Evolutionary conservation across 495 filamentous ascomycete genomes (phyloP), one percentile per base, ranked within the genome.

Genomic region (Cudoniella acicularis): DNA sequence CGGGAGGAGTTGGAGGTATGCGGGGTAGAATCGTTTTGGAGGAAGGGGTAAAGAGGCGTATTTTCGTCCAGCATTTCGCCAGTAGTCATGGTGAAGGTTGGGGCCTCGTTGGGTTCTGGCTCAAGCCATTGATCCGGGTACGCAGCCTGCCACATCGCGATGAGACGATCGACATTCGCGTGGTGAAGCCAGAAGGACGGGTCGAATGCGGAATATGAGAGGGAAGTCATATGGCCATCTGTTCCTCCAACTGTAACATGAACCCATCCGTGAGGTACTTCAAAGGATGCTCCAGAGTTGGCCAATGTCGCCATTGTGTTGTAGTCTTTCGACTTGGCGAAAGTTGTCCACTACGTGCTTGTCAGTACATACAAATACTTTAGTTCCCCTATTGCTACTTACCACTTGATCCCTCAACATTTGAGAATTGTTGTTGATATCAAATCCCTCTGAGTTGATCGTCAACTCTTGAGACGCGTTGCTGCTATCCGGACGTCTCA

Each of bases 121-220:
- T 71, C 64, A 3, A 89, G 74, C 54, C 76, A 83, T 48, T 74
- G 71, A 2, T 81, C 65, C 2, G 84, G 85, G 54, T 90, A 76
- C 13, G 87, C 63, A 0, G 77, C 74, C 70, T 91, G 88, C 86
- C 87, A 92, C 41, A 91, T 79, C 9, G 89, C 80, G 60, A 87
- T 82, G 46, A 84, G 68, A 8, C 88, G 79, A 64, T 91, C 89
- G 23, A 89, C 77, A 54, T 81, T 85, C 9, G 21, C 26, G 18
- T 24, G 40, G 26, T 55, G 21, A 2, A 42, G 25, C 26, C 52
- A 55, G 52, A 91, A 91, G 45, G 88, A 74, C 0, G 88, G 87
- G 62, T 91, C 88, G 61, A 88, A 90, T 13, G 81, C 80, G 3
- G 88, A 83, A 60, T 81, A 87, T 4, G 30, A 4, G 30, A 36